phyloP scores from a whole-genome alignment of 2,329 filamentous ascomycete genomes.

The Curvularia lunata region DNA sequence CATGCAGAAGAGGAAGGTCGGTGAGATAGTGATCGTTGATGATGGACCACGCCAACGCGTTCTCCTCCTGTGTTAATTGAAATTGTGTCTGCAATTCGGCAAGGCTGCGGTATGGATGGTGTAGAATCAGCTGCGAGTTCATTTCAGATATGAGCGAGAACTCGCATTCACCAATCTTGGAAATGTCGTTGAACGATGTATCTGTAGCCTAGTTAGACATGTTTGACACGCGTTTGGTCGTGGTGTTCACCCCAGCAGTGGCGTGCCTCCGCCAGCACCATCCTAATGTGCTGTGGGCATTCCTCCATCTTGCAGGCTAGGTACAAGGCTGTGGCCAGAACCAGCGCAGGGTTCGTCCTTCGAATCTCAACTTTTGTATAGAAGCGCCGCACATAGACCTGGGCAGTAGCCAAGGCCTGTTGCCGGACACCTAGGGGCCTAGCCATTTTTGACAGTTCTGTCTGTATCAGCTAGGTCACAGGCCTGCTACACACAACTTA shows the following conservation, averaged over 20 bases:
- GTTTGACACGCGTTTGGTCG: background rate
- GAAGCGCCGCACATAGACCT: conserved; percentile 93
- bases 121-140: conserved; percentile 85
- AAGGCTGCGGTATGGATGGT: conserved; percentile 87
- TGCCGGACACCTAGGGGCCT: conserved; percentile 86
- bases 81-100: conserved; percentile 73
- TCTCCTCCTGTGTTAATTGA: conserved; percentile 76
- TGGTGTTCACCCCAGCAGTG: conserved; percentile 59
- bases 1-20: conserved; percentile 82
- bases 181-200: conserved; percentile 65
- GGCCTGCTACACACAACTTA: conserved; percentile 53
- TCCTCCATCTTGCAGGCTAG: conserved; percentile 98
- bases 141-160: conserved; percentile 92
- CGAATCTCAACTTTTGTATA: conserved; percentile 91
- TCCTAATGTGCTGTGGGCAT: conserved; percentile 91
- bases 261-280: conserved; percentile 85
- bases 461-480: background rate
- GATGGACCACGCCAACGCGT: conserved; percentile 76
- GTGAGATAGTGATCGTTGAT: conserved; percentile 95
- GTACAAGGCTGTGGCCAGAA: conserved; percentile 92
- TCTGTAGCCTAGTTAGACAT: conserved; percentile 30
- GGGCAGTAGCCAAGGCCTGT: conserved; percentile 90
- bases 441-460: conserved; percentile 78
- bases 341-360: conserved; percentile 89
- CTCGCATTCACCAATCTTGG: conserved; percentile 90